A percentile compares a stretch with the other conserved stretches of the same genome.
Conservation (phyloP, 2,329 filamentous ascomycete species). For the Cladobotryum protrusum region DNA sequence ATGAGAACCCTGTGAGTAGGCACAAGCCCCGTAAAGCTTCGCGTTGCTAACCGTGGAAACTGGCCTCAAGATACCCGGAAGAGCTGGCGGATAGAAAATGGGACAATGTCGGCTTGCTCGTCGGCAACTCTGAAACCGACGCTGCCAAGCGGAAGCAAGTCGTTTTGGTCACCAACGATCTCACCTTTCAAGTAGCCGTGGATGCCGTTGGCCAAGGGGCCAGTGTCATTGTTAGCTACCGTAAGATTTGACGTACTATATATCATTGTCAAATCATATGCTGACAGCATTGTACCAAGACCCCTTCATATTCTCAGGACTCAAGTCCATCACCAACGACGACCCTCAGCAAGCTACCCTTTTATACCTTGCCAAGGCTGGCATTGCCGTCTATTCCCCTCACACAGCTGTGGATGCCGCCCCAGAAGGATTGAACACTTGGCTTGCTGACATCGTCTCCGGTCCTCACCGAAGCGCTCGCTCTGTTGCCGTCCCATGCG, state of each 20-base stretch:
- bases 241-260: slow-evolving; percentile 42
- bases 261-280: not conserved
- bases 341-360: slow-evolving; percentile 85
- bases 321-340: slow-evolving; percentile 79
- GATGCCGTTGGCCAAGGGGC: slow-evolving; percentile 76
- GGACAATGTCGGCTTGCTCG: slow-evolving; percentile 90
- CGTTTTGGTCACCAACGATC: slow-evolving; percentile 70
- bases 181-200: slow-evolving; percentile 81
- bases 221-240: slow-evolving; percentile 83
- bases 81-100: slow-evolving; percentile 82
- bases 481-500: slow-evolving; percentile 41
- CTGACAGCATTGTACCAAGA: slow-evolving; percentile 44
- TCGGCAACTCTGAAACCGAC: slow-evolving; percentile 36
- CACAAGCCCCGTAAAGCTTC: no score
- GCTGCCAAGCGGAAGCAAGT: slow-evolving; percentile 23
- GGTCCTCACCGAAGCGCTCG: slow-evolving; percentile 38
- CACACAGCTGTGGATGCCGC: slow-evolving; percentile 93
- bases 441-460: slow-evolving; percentile 82
- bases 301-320: slow-evolving; percentile 89
- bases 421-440: slow-evolving; percentile 80
- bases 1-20: slow-evolving; percentile 73
- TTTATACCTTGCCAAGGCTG: slow-evolving; percentile 72
- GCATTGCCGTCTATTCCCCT: slow-evolving; percentile 91
- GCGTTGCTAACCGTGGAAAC: not conserved
- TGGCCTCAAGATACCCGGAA: slow-evolving; percentile 67